phyloP scores from a whole-genome alignment of 306 rosid genomes.

The Glycyrrhiza uralensis region DNA sequence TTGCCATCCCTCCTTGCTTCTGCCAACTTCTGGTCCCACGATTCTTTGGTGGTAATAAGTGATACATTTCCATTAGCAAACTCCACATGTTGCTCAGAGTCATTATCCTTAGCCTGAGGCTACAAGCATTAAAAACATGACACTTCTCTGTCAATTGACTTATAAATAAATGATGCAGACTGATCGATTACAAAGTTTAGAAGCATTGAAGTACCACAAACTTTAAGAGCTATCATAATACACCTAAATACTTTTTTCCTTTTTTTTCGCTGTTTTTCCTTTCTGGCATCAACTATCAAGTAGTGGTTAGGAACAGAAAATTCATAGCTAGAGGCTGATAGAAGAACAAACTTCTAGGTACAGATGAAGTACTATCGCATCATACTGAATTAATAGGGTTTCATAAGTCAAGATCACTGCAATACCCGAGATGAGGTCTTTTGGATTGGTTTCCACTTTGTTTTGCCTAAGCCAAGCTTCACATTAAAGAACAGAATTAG shows the following conservation, averaged over 20 bases:
- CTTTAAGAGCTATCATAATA: constrained; percentile 7
- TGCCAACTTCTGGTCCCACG: constrained; percentile 83
- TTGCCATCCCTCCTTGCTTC: constrained; percentile 82
- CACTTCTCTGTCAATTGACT: constrained; percentile 23
- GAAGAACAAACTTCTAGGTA: constrained; percentile 2
- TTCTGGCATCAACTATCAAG: not conserved
- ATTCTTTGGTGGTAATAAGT: constrained; percentile 69
- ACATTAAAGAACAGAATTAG: too few relatives aligned
- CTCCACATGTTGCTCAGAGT: constrained; percentile 58
- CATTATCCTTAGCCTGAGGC: constrained; percentile 40
- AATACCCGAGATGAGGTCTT: constrained; percentile 4
- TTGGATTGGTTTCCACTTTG: too few relatives aligned
- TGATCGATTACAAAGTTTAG: not conserved
- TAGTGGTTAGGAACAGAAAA: not conserved
- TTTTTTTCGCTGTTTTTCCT: not conserved
- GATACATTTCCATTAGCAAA: constrained; percentile 69
- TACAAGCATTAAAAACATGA: constrained; percentile 39
- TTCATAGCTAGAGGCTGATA: not conserved
- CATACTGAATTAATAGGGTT: not conserved
- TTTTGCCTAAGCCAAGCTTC: too few relatives aligned
- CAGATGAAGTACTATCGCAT: not conserved
- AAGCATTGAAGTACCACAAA: constrained; percentile 10
- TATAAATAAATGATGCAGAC: not conserved
- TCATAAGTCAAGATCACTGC: not conserved
- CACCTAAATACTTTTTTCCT: not conserved